phyloP scores from a whole-genome alignment of 202 grass and related monocot species.

The Panicum hallii region DNA sequence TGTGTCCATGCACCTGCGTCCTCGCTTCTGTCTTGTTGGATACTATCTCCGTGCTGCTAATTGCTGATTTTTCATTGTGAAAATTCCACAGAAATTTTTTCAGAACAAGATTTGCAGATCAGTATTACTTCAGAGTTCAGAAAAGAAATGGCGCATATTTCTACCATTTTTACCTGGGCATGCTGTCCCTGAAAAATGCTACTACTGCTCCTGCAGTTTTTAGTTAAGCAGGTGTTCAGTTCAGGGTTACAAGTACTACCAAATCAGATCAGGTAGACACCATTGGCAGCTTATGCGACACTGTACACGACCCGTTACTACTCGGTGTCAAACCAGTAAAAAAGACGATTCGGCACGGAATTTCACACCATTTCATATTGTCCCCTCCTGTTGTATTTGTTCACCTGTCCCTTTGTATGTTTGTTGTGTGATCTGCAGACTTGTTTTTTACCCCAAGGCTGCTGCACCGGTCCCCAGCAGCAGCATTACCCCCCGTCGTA shows the following conservation, averaged over 20 bases:
- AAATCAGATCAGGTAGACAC: conserved; percentile 24
- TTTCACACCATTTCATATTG: conserved; percentile 25
- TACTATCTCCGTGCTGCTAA: background rate
- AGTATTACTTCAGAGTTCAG: background rate
- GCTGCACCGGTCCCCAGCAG: background rate
- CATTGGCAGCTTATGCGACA: background rate
- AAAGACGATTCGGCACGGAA: conserved; percentile 32
- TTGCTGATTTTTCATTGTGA: background rate
- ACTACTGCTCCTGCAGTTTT: background rate
- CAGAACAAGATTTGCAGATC: too few relatives aligned
- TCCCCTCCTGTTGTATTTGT: conserved; percentile 28
- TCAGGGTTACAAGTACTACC: background rate
- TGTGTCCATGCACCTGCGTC: conserved; percentile 19
- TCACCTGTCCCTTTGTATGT: conserved; percentile 50
- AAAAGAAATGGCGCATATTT: background rate
- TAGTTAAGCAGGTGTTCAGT: conserved; percentile 6
- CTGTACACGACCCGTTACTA: conserved; percentile 32
- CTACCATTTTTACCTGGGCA: background rate
- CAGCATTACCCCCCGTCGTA: conserved; percentile 23
- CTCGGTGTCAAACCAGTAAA: conserved; percentile 46
- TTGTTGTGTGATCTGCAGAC: conserved; percentile 50
- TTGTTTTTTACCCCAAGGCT: conserved; percentile 56
- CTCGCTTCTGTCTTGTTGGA: background rate
- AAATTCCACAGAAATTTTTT: background rate
- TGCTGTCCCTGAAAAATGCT: background rate